Evolutionary conservation across 176 grass and related monocot genomes (phyloP), one percentile per base, ranked within the genome.

Genomic region (Hyparrhenia diplandra): DNA sequence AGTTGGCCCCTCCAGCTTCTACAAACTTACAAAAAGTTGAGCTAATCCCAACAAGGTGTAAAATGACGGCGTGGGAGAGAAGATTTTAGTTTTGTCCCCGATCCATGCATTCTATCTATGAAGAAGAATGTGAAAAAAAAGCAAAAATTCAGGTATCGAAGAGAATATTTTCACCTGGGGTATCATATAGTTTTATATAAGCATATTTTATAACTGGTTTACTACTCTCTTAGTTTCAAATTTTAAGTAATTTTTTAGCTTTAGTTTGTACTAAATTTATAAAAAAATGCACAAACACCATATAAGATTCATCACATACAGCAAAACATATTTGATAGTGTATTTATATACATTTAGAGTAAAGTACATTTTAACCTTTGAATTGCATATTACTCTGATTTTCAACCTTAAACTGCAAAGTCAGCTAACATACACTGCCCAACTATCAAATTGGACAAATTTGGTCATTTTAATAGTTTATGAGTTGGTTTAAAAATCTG

Each of bases 341-440:
- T 8, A 21, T 52, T 52, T 52, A 7, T 52, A n/a, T n/a, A n/a
- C 8, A 20, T 52, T 20, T 52, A 52, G 6, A 6, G 6, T 52
- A 21, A 20, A 52, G 18, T 52, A 20, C 16, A 49, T 18, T 51
- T 52, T 20, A 52, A 21, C 18, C 17, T 52, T 1, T 0, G 0
- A 8, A 1, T 52, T 52, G 6, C 0, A 0, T 0, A 1, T 3
- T 18, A 21, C 6, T 21, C 18, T 0, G 2, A 21, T 52, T 20
- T 52, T 52, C 5, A 52, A 18, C 5, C 5, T 10, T 18, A 7
- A 20, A 51, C 5, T 7, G 20, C 17, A 51, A 20, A 51, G 2
- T 0, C 0, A 5, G 16, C 16, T 18, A 21, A 52, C 18, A 52
- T 52, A 20, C 2, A 52, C 18, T 6, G 4, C 21, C 18, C 49